A percentile compares a stretch with the other conserved stretches of the same genome.
phyloP scores from a whole-genome alignment of 1,284 basidiomycete species.

The Inonotus hispidus region DNA sequence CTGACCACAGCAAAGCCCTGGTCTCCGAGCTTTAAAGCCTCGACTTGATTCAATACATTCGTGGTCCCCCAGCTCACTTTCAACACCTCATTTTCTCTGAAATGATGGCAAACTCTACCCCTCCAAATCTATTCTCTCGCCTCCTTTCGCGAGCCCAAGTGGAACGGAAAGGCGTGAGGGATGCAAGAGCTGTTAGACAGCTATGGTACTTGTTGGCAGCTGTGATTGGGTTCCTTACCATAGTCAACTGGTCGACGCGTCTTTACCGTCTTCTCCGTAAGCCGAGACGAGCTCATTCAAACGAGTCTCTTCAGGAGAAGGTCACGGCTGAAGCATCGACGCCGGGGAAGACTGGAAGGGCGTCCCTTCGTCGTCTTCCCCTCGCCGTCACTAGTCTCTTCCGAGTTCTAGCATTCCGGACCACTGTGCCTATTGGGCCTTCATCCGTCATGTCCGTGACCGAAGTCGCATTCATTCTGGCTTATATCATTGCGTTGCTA shows the following conservation, averaged over 20 bases:
- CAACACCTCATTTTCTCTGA: background rate
- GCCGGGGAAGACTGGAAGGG: slow-evolving; percentile 22
- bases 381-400: slow-evolving; percentile 34
- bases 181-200: slow-evolving; percentile 28
- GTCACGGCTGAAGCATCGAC: slow-evolving; percentile 19
- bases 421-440: slow-evolving; percentile 36
- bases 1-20: background rate
- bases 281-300: slow-evolving; percentile 9
- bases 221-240: slow-evolving; percentile 35
- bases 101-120: slow-evolving; percentile 20
- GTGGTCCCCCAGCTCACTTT: background rate
- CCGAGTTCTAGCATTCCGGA: slow-evolving; percentile 39
- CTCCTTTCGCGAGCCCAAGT: slow-evolving; percentile 26
- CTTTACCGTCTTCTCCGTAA: slow-evolving; percentile 15
- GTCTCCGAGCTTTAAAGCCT: background rate
- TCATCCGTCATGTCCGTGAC: slow-evolving; percentile 32
- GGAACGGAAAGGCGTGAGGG: slow-evolving; percentile 25
- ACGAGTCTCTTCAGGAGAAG: slow-evolving; percentile 26
- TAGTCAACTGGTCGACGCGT: slow-evolving; percentile 24
- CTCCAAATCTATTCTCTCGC: slow-evolving; percentile 15
- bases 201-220: slow-evolving; percentile 35
- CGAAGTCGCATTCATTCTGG: slow-evolving; percentile 38
- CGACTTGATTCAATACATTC: background rate
- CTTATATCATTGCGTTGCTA: slow-evolving; percentile 38
- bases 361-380: slow-evolving; percentile 31